Percentiles rank a stretch among this genome's conserved stretches.
phyloP scores from a whole-genome alignment of 1,284 basidiomycete species.

The Moesziomyces sp. region DNA sequence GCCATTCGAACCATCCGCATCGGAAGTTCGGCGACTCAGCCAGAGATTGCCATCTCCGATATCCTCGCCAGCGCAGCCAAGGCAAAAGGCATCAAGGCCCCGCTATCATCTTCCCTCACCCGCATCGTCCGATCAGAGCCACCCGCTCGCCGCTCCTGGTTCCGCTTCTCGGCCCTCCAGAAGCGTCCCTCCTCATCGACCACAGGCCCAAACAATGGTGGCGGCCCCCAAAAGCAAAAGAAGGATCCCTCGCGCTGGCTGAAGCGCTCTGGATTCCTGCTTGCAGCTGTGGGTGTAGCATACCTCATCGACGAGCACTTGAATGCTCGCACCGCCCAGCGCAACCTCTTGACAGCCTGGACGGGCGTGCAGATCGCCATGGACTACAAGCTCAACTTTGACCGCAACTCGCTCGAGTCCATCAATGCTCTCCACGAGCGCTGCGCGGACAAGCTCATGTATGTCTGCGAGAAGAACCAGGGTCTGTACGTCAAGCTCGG shows the following conservation, averaged over 20 bases:
- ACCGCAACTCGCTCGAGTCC: constrained; percentile 42
- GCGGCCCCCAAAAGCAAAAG: not conserved
- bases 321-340: constrained; percentile 45
- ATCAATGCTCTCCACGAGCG: constrained; percentile 60
- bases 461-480: constrained; percentile 58
- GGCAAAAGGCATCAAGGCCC: constrained; percentile 18
- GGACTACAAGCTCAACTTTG: constrained; percentile 64
- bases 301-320: constrained; percentile 46
- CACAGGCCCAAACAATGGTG: not conserved
- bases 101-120: constrained; percentile 21
- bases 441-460: constrained; percentile 52
- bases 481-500: constrained; percentile 61
- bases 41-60: constrained; percentile 36
- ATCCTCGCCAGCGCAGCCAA: constrained; percentile 29
- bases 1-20: constrained; percentile 18
- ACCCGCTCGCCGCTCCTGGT: constrained; percentile 26
- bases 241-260: constrained; percentile 8
- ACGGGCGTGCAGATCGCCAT: constrained; percentile 53
- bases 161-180: constrained; percentile 14
- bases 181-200: constrained; percentile 5
- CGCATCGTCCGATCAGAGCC: constrained; percentile 18
- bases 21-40: constrained; percentile 25
- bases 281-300: constrained; percentile 9
- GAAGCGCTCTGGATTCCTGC: constrained; percentile 13
- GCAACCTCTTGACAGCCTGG: constrained; percentile 52